Conservation (phyloP, 306 rosid species). For the Boehmeria nivea region DNA sequence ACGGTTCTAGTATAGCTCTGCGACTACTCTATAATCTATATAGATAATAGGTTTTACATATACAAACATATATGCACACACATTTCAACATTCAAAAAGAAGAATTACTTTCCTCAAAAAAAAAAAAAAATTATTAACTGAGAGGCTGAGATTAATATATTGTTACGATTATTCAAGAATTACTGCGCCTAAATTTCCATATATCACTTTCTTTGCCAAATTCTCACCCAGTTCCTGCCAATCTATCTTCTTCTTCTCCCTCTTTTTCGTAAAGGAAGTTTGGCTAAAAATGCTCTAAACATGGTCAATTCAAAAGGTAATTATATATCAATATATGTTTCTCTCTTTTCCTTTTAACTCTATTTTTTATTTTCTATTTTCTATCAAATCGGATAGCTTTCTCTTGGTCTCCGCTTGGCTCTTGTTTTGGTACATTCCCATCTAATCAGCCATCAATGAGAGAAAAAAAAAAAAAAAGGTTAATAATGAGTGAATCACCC, state of each 20-base stretch:
- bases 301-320: not conserved
- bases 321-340: too few species aligned
- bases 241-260: not conserved
- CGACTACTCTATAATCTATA: too few species aligned
- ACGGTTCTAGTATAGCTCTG: too few species aligned
- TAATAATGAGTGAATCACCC: not conserved
- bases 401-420: not conserved
- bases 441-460: not conserved
- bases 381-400: not conserved
- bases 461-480: not conserved
- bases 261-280: not conserved
- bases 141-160: not conserved
- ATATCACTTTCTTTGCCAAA: not conserved
- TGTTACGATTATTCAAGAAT: not conserved
- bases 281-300: not conserved
- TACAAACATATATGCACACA: too few species aligned
- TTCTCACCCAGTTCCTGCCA: not conserved
- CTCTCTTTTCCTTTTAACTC: too few species aligned
- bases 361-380: too few species aligned
- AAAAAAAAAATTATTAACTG: not conserved
- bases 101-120: not conserved
- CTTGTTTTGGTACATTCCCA: not conserved
- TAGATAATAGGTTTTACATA: too few species aligned
- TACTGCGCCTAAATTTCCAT: not conserved
- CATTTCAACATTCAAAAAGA: too few species aligned